Percentiles rank a stretch among this genome's conserved stretches.
These are phyloP conservation scores for Lathyrus sativus DNA, from an alignment of 306 rosid species.

Conservation along the genomic window DNA sequence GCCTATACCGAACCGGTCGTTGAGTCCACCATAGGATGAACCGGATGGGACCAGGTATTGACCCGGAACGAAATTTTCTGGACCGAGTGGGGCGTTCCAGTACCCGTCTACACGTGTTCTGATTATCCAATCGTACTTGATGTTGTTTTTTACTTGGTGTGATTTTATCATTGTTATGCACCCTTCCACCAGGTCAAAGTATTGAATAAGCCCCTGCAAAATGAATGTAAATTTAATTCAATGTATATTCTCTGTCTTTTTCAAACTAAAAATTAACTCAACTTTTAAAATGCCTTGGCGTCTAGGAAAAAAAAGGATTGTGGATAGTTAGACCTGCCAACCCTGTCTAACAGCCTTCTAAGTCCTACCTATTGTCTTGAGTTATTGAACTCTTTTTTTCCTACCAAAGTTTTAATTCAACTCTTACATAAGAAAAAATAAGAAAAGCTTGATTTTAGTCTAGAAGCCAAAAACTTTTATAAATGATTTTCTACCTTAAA, in stretches of 20 bases:
- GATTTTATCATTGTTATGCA: slow-evolving; percentile 62
- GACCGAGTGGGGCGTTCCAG: slow-evolving; percentile 76
- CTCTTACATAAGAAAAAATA: not conserved
- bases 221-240: not conserved
- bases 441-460: not conserved
- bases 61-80: slow-evolving; percentile 54
- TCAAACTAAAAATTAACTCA: not conserved
- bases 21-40: slow-evolving; percentile 76
- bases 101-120: slow-evolving; percentile 90
- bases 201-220: slow-evolving; percentile 78
- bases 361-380: too few relatives aligned
- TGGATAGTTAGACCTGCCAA: not conserved
- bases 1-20: slow-evolving; percentile 84
- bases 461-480: not conserved
- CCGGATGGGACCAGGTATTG: slow-evolving; percentile 78
- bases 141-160: slow-evolving; percentile 52
- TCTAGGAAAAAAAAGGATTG: not conserved
- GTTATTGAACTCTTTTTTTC: too few relatives aligned
- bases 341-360: not conserved
- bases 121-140: slow-evolving; percentile 82
- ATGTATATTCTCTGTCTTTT: not conserved
- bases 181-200: slow-evolving; percentile 83
- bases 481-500: too few relatives aligned
- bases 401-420: not conserved
- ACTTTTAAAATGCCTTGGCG: not conserved